Base-by-base conservation (phyloP, 805 yeast genomes). In the Danielia oregonensis region DNA sequence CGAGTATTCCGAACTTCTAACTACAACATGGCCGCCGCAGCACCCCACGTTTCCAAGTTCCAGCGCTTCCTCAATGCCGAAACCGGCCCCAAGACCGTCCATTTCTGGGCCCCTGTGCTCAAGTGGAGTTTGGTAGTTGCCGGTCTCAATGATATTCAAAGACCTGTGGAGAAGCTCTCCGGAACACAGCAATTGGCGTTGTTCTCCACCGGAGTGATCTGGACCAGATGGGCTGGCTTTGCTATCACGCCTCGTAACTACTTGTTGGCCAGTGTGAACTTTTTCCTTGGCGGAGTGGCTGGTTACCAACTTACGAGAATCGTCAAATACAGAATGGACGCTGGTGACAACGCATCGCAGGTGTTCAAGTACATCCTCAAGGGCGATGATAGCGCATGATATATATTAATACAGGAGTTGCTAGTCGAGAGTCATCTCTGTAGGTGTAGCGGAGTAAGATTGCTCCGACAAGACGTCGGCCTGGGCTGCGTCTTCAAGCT, bases 51-150 rank as follows among this genome's bases (percentile, higher is more conserved):
- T 12, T 62, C 79, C 22, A 77, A 75, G 30, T 86, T 91, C 61
- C 64, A 74, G 41, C 74, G 85, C 54, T 87, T 81, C 55, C 57
- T 86, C 57, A 76, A 80, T 50, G 81, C 96, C 12, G 94, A 84
- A 57, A 86, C 98, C 13, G 98, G 98, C 21, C 98, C 98, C 26
- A 80, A 68, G 57, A 91, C 98, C n/a, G 89, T 93, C 37, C 98
- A 91, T 58, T 91, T 91, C 65, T 91, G 98, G 98, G 94, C 73
- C 2, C 72, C 72, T 8, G 65, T 65, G 4, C 53, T 64, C 45
- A 68, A 82, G 67, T 91, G 98, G 98, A 72, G 85, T 11, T 71
- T 91, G 42, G 97, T 93, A 18, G 51, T 87, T 49, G 98, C 98
- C 11, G 97, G 98, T 38, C 70, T 86, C 43, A 81, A 74, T 54